phyloP scores from a whole-genome alignment of 1,284 basidiomycete species.

The Ganoderma boninense region DNA sequence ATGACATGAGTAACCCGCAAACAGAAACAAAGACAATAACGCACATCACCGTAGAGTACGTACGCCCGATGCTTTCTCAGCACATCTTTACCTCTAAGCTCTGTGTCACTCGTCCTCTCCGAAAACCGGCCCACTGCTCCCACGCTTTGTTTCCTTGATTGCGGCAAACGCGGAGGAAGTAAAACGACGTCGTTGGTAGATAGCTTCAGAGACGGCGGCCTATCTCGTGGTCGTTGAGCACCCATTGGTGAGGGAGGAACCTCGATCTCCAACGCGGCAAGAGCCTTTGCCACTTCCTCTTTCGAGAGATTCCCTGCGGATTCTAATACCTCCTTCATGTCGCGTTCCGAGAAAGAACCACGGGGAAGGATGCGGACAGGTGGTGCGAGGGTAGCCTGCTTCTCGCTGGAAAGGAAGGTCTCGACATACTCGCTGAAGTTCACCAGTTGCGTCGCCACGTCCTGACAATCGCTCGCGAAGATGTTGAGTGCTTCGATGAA shows the following conservation, averaged over 20 bases:
- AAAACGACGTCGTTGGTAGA: slow-evolving; percentile 28
- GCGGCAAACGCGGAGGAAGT: slow-evolving; percentile 19
- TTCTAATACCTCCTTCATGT: slow-evolving; percentile 26
- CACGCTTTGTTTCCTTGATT: slow-evolving; percentile 26
- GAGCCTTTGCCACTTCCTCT: slow-evolving; percentile 20
- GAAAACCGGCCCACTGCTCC: slow-evolving; percentile 28
- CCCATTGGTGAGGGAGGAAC: slow-evolving; percentile 11
- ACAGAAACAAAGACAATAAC: background rate
- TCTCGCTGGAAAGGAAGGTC: slow-evolving; percentile 21
- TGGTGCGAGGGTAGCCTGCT: slow-evolving; percentile 7
- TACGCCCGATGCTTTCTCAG: slow-evolving; percentile 28
- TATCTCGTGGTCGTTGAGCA: slow-evolving; percentile 18
- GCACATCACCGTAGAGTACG: slow-evolving; percentile 26
- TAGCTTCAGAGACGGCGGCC: slow-evolving; percentile 27
- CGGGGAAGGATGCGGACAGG: slow-evolving; percentile 20
- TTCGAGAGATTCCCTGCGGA: slow-evolving; percentile 23
- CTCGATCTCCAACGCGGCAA: slow-evolving; percentile 23
- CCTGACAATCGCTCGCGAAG: slow-evolving; percentile 26
- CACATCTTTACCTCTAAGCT: slow-evolving; percentile 4
- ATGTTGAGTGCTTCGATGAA: slow-evolving; percentile 30
- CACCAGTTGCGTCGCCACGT: slow-evolving; percentile 27
- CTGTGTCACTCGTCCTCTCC: slow-evolving; percentile 4
- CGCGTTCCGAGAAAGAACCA: slow-evolving; percentile 29
- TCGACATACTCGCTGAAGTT: slow-evolving; percentile 28
- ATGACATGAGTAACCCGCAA: background rate